Evolutionary conservation across 441 rosid species (phyloP).

Genomic region (Corymbia citriodora): DNA sequence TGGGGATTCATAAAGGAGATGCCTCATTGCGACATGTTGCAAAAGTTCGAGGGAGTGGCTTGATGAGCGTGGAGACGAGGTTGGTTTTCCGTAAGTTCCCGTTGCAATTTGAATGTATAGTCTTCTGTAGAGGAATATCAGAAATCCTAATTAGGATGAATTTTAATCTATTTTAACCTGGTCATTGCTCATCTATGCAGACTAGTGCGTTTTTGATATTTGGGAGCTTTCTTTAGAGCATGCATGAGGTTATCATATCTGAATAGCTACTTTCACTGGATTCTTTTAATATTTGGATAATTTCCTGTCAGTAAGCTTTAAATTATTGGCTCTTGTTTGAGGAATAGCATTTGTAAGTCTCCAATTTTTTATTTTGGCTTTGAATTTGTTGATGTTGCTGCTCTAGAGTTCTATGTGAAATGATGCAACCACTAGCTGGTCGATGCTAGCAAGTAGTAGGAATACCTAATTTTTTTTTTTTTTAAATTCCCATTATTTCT

Average conservation of each 20-base stretch:
- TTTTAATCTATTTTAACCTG: not conserved
- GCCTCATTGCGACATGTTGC: conserved; percentile 86
- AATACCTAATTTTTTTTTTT: no score
- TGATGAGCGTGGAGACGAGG: conserved; percentile 31
- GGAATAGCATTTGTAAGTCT: not conserved
- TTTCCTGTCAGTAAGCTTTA: not conserved
- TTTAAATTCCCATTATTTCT: not conserved
- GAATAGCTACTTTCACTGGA: not conserved
- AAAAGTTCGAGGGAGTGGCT: conserved; percentile 42
- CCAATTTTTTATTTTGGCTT: not conserved
- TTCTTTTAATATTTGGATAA: not conserved
- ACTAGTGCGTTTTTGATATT: not conserved
- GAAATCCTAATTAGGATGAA: not conserved
- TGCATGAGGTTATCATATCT: not conserved
- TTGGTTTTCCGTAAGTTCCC: not conserved
- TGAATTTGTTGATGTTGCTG: not conserved
- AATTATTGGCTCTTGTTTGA: not conserved
- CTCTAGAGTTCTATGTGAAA: not conserved
- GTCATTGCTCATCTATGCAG: not conserved
- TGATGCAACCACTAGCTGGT: not conserved
- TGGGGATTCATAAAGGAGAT: conserved; percentile 92
- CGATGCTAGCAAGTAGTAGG: not conserved
- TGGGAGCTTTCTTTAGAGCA: not conserved
- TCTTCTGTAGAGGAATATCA: not conserved
- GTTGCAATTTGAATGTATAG: not conserved